Percentiles rank a stretch among this genome's conserved stretches.
Conservation (phyloP, 2,329 filamentous ascomycete genomes). For the Arthrobotrys entomopaga region DNA sequence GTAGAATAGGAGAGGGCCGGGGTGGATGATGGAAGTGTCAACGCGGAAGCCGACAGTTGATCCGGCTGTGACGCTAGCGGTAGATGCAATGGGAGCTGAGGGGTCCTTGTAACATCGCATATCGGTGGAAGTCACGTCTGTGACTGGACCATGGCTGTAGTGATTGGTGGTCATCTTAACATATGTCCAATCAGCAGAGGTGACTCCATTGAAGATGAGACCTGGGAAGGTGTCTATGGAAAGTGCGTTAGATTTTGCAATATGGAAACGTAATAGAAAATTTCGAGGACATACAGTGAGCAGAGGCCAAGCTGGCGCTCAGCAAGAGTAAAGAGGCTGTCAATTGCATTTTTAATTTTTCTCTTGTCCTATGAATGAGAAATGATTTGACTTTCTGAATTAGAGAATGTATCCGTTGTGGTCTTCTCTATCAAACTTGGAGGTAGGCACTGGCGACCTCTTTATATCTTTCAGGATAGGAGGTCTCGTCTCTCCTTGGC, state of each 20-base stretch:
- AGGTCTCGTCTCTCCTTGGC: too few relatives aligned
- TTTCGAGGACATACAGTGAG: conserved; percentile 28
- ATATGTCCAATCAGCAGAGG: conserved; percentile 64
- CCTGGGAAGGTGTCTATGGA: conserved; percentile 60
- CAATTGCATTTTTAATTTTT: conserved; percentile 39
- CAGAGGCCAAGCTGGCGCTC: conserved; percentile 41
- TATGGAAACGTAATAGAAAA: background rate
- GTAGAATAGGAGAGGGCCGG: conserved; percentile 64
- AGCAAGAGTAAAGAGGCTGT: conserved; percentile 27
- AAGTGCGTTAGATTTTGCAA: background rate
- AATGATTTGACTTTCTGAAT: background rate
- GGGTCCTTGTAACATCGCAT: conserved; percentile 65
- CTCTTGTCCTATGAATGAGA: background rate
- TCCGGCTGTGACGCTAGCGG: conserved; percentile 62
- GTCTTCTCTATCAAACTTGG: too few relatives aligned
- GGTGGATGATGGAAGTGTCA: conserved; percentile 61
- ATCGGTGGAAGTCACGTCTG: conserved; percentile 62
- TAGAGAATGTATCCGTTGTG: too few relatives aligned
- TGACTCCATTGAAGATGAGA: conserved; percentile 64
- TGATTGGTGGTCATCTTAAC: conserved; percentile 64
- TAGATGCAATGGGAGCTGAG: conserved; percentile 61
- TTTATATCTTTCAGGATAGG: too few relatives aligned
- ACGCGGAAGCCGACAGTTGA: conserved; percentile 59
- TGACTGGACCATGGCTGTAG: conserved; percentile 62
- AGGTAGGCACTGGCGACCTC: too few relatives aligned